Evolutionary conservation across 257 asterid species (phyloP), one percentile per base, ranked within the genome.

Genomic region (Nicotiana attenuata): DNA sequence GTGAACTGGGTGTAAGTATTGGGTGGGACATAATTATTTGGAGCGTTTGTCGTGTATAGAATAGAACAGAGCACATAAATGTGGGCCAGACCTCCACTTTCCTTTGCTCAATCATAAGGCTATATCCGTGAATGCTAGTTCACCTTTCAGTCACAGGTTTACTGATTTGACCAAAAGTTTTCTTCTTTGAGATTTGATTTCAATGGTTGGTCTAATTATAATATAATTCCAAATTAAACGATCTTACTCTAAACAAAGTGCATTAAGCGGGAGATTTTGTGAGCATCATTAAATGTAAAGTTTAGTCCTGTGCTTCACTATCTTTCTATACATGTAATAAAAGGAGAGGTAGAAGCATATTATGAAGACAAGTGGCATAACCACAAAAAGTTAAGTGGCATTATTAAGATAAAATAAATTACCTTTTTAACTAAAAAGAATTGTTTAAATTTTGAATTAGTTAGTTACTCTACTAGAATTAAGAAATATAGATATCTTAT

Each of bases 11-110:
- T 15, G 13, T 31, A 14, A 5, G 79, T 45, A 47, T 41, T 35
- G 38, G 63, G 63, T 75, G 79, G 79, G 63, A 41, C 79, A 75
- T 75, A 47, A 50, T 75, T 50, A 75, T 33, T 75, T 47, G 79
- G 79, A 75, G 63, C 79, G 79, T 24, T 73, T 75, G 79, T 75
- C 63, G 79, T 63, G 41, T 75, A 15, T 50, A 50, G 24, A 75
- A n/a, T n/a, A n/a, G n/a, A n/a, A 57, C 63, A 57, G 3, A 19
- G 19, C 26, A 57, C 63, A 57, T 56, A 56, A 73, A 50, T 15
- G 79, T 24, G 79, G 79, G 79, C 79, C 61, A 47, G 41, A 6
- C 63, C 63, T 24, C 17, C n/a, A 24, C 79, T 24, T 29, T 31
- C 73, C 50, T 29, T 1, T 29, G 14, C 24, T 65, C 47, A 28